phyloP scores from a whole-genome alignment of 176 grass and related monocot species.

The Poa annua region DNA sequence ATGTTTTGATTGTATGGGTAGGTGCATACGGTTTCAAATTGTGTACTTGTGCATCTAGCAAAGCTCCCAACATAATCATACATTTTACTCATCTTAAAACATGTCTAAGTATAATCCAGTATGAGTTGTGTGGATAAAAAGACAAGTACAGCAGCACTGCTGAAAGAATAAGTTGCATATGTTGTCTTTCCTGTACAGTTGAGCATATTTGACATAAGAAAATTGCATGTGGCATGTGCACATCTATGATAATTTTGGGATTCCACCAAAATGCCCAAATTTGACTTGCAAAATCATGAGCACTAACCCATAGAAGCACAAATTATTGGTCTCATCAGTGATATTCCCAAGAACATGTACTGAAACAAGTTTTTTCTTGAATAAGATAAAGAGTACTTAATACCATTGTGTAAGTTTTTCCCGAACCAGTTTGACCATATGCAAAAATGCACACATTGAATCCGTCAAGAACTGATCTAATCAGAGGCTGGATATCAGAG shows the following conservation, averaged over 20 bases:
- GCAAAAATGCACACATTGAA: conserved; percentile 99
- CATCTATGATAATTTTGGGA: background rate
- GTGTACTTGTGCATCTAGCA: background rate
- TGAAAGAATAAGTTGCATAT: background rate
- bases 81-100: background rate
- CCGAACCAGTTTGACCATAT: conserved; percentile 96
- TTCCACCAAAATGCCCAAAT: background rate
- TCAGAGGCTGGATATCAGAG: conserved; percentile 86
- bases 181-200: conserved; percentile 9
- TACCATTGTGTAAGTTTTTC: conserved; percentile 99
- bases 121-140: background rate
- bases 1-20: background rate
- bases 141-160: background rate
- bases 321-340: conserved; percentile 6
- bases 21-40: background rate
- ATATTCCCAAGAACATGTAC: conserved; percentile 24
- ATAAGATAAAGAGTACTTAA: conserved; percentile 16
- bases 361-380: conserved; percentile 25
- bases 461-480: conserved; percentile 97
- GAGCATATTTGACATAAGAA: background rate
- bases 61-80: background rate
- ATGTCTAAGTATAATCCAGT: background rate
- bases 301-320: conserved; percentile 13
- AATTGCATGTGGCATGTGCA: background rate
- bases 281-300: conserved; percentile 5